Conservation (phyloP, 2,329 filamentous ascomycete genomes). For the Anthostomella pinea region DNA sequence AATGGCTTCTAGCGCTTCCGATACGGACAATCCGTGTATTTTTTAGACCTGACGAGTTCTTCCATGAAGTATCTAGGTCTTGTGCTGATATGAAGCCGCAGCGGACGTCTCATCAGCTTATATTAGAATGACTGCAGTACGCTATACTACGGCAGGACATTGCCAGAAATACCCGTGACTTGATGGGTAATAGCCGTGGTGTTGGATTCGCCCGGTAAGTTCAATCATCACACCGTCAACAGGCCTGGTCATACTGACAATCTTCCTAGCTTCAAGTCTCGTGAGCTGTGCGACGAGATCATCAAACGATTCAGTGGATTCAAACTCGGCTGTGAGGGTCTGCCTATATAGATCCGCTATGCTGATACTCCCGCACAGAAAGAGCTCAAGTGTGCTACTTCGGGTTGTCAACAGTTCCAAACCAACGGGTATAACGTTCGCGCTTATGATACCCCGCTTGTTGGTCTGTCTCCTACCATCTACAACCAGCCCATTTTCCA, state of each 20-base stretch:
- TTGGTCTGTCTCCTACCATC: slow-evolving; percentile 53
- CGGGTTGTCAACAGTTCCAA: slow-evolving; percentile 91
- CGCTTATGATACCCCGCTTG: slow-evolving; percentile 61
- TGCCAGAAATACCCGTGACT: slow-evolving; percentile 92
- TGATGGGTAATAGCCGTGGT: slow-evolving; percentile 87
- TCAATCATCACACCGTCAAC: slow-evolving; percentile 5
- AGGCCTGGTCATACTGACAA: slow-evolving; percentile 21
- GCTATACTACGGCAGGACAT: no score
- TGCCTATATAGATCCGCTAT: slow-evolving; percentile 90
- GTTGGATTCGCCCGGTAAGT: slow-evolving; percentile 93
- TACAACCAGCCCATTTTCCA: slow-evolving; percentile 40
- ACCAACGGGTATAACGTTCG: slow-evolving; percentile 90
- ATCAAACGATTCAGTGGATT: slow-evolving; percentile 83
- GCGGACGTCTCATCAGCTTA: no score
- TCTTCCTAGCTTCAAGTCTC: slow-evolving; percentile 72
- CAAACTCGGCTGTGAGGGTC: slow-evolving; percentile 70
- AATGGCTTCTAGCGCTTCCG: no score
- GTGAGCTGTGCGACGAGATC: slow-evolving; percentile 86
- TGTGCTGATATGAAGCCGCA: no score
- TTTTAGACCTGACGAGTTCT: no score
- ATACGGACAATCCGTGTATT: no score
- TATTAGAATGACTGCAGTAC: no score
- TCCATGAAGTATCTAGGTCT: no score
- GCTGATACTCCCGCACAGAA: slow-evolving; percentile 97
- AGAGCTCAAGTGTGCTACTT: slow-evolving; percentile 91